phyloP scores from a whole-genome alignment of 2,329 filamentous ascomycete genomes.

The Didymellaceae sp. region DNA sequence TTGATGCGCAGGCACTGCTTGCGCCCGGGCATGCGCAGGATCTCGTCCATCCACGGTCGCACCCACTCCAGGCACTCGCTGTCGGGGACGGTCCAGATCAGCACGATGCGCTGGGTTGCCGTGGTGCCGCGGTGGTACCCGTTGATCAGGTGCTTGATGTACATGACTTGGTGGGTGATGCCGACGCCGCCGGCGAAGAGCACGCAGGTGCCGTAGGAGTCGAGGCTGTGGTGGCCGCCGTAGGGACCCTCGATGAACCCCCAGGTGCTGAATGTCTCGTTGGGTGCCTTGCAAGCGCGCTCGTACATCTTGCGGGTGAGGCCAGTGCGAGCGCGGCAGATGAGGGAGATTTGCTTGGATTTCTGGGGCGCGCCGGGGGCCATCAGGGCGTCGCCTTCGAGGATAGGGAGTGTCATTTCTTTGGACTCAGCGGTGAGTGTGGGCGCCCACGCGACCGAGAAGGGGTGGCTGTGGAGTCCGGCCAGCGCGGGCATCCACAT shows the following conservation, averaged over 20 bases:
- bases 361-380: constrained; percentile 28
- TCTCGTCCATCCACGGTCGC: constrained; percentile 70
- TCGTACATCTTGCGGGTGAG: constrained; percentile 75
- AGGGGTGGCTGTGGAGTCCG: constrained; percentile 55
- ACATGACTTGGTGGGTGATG: constrained; percentile 79
- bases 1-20: constrained; percentile 66
- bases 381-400: constrained; percentile 38
- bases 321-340: constrained; percentile 76
- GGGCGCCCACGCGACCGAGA: constrained; percentile 58
- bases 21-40: constrained; percentile 65
- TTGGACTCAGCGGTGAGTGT: constrained; percentile 40
- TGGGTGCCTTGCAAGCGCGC: constrained; percentile 66
- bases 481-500: constrained; percentile 61
- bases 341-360: constrained; percentile 66
- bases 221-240: constrained; percentile 71
- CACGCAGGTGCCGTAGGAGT: constrained; percentile 79
- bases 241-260: constrained; percentile 80
- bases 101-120: constrained; percentile 72
- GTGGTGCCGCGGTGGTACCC: constrained; percentile 73
- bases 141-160: constrained; percentile 73
- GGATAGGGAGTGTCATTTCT: constrained; percentile 43
- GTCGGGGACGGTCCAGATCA: constrained; percentile 81
- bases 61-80: constrained; percentile 70
- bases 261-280: constrained; percentile 65
- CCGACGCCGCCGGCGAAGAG: constrained; percentile 82